Evolutionary conservation across 208 protist species (phyloP).

Genomic region (Trypanosoma platydactyli): DNA sequence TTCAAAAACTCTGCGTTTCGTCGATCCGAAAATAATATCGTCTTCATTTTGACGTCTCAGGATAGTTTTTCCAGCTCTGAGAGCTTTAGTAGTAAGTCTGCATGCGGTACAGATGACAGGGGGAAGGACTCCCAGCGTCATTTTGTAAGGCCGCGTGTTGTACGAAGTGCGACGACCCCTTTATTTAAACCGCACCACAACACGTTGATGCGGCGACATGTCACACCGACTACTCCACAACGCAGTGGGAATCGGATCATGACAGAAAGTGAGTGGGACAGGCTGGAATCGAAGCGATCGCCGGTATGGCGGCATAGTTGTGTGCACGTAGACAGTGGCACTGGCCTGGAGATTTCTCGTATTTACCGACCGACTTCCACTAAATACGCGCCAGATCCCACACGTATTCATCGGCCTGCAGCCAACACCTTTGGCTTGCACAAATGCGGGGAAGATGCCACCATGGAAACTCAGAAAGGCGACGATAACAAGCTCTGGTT

Average conservation of each 20-base stretch:
- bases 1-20: conserved; percentile 29
- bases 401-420: not conserved
- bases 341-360: not conserved
- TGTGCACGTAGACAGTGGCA: not conserved
- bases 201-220: not conserved
- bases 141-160: not conserved
- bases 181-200: not conserved
- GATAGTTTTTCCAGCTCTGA: conserved; percentile 19
- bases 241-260: not conserved
- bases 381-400: conserved; percentile 1
- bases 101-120: not conserved
- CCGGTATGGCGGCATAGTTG: not conserved
- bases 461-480: not conserved
- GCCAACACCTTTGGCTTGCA: not conserved
- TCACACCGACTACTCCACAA: not conserved
- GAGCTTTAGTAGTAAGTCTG: not conserved
- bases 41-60: conserved; percentile 38
- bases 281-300: too few relatives aligned
- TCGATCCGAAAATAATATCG: conserved; percentile 34
- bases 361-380: not conserved
- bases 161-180: not conserved
- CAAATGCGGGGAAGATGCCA: not conserved
- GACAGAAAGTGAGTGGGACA: not conserved
- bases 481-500: not conserved
- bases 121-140: not conserved